phyloP scores from a whole-genome alignment of 495 filamentous ascomycete species.

The Paragyromitra xinjiangensis region DNA sequence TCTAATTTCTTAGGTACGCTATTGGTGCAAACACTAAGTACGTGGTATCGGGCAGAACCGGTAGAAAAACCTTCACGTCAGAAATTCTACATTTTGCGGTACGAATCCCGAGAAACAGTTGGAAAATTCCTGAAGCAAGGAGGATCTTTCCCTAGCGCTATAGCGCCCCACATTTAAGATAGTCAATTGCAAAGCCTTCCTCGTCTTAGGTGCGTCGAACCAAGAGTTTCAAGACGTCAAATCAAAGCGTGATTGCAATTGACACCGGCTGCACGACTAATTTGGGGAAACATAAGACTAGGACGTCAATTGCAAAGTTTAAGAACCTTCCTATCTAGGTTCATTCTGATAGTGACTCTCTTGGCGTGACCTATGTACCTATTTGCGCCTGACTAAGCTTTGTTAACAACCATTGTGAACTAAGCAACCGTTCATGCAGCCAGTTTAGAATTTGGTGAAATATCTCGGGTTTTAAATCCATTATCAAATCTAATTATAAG shows the following conservation, averaged over 20 bases:
- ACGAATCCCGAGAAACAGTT: background rate
- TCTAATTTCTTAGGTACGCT: no score
- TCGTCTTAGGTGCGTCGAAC: no score
- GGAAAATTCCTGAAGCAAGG: background rate
- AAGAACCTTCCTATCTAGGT: background rate
- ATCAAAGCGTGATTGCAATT: background rate
- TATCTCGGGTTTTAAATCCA: background rate
- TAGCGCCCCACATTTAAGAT: background rate
- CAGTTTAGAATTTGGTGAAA: background rate
- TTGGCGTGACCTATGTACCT: background rate
- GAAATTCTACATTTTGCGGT: slow-evolving; percentile 1
- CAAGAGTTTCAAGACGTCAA: background rate
- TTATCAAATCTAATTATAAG: background rate
- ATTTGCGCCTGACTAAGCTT: background rate
- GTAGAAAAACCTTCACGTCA: background rate
- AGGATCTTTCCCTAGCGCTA: no score
- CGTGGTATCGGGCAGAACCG: background rate
- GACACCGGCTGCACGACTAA: background rate
- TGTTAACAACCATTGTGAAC: background rate
- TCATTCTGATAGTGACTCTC: background rate
- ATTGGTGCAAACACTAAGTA: background rate
- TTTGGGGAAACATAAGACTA: background rate
- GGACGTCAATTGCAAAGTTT: no score
- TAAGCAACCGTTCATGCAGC: background rate
- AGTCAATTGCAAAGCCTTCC: background rate